Percentiles rank a stretch among this genome's conserved stretches.
These are phyloP conservation scores for Cucurbitaria berberidis DNA, from an alignment of 2,329 filamentous ascomycete genomes.

Conservation along the genomic window DNA sequence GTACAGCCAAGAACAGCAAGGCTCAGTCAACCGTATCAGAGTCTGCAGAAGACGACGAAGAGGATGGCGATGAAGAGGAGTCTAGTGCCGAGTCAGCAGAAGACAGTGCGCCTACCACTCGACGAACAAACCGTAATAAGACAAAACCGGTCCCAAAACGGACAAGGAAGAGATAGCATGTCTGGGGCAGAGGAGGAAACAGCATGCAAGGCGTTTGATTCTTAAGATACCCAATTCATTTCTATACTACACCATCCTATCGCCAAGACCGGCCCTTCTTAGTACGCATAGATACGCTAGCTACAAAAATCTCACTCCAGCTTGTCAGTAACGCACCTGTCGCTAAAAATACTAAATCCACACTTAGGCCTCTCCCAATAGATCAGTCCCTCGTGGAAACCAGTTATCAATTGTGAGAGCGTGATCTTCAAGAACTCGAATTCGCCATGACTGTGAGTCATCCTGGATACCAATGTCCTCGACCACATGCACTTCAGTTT, in stretches of 20 bases:
- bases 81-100: constrained; percentile 38
- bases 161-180: constrained; percentile 34
- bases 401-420: no score
- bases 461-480: no score
- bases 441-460: no score
- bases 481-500: no score
- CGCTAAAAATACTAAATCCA: no score
- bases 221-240: constrained; percentile 5
- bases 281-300: no score
- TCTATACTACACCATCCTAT: not conserved
- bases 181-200: not conserved
- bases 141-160: constrained; percentile 35
- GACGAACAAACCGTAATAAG: constrained; percentile 39
- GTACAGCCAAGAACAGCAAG: constrained; percentile 35
- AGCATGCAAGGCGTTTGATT: not conserved
- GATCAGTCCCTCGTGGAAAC: no score
- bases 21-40: constrained; percentile 41
- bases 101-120: constrained; percentile 43
- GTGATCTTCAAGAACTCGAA: no score
- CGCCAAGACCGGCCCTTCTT: not conserved
- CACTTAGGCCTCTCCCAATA: no score
- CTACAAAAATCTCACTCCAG: no score
- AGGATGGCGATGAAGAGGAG: constrained; percentile 44
- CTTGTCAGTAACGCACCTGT: no score
- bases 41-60: constrained; percentile 46